A percentile compares a stretch with the other conserved stretches of the same genome.
These are phyloP conservation scores for Megacollybia marginata DNA, from an alignment of 768 basidiomycete species.

Conservation along the genomic window DNA sequence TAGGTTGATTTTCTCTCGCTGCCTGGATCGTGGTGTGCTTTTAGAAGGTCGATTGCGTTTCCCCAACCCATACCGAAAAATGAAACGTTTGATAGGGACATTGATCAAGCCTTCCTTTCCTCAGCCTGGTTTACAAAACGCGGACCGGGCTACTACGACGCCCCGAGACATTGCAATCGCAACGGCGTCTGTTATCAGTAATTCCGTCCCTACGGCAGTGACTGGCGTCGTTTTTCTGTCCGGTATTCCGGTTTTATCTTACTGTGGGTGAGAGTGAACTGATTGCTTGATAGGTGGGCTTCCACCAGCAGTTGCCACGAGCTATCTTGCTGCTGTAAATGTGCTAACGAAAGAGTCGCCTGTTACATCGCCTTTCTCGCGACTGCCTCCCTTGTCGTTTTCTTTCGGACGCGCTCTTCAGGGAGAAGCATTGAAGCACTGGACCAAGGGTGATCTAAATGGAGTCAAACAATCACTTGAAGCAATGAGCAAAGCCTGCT, in stretches of 20 bases:
- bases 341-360: conserved; percentile 25
- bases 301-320: conserved; percentile 29
- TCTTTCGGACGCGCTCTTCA: conserved; percentile 46
- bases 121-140: conserved; percentile 38
- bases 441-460: conserved; percentile 37
- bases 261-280: background rate
- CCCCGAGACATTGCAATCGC: conserved; percentile 37
- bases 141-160: conserved; percentile 26
- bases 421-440: conserved; percentile 38
- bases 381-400: conserved; percentile 38
- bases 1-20: conserved; percentile 35
- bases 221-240: conserved; percentile 45
- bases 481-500: conserved; percentile 36
- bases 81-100: conserved; percentile 24
- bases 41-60: conserved; percentile 32
- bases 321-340: conserved; percentile 36
- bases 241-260: conserved; percentile 19
- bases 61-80: background rate
- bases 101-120: conserved; percentile 48
- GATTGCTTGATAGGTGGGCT: conserved; percentile 28
- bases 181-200: conserved; percentile 36
- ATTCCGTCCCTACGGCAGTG: conserved; percentile 37
- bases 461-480: conserved; percentile 31
- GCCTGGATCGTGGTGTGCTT: conserved; percentile 37
- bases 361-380: conserved; percentile 25